A percentile compares a stretch with the other conserved stretches of the same genome.
Evolutionary conservation across 192 early-diverging fungal genomes (phyloP).

Genomic region (Dissophora globulifera): DNA sequence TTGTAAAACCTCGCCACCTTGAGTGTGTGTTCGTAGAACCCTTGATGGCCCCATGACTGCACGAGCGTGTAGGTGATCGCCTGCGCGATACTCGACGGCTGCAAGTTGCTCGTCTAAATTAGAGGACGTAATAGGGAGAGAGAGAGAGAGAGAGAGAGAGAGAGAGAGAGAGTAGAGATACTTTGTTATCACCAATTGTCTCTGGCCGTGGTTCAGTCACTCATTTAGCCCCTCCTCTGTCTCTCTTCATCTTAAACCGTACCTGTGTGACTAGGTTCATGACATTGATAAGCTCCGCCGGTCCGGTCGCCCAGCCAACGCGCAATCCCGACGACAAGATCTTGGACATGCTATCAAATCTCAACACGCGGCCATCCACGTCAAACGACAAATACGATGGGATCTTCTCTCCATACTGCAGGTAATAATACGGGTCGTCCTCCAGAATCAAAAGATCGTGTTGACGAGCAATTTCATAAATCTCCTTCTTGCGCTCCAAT

Average conservation of each 20-base stretch:
- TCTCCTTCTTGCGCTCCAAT: conserved; percentile 75
- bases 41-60: conserved; percentile 80
- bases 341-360: conserved; percentile 95
- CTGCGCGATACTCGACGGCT: conserved; percentile 87
- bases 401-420: conserved; percentile 72
- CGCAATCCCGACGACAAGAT: conserved; percentile 89
- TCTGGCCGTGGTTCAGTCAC: too few relatives aligned
- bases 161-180: conserved; percentile 2
- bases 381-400: conserved; percentile 92
- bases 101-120: conserved; percentile 78
- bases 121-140: too few relatives aligned
- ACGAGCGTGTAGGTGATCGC: conserved; percentile 77
- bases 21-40: conserved; percentile 79
- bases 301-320: conserved; percentile 82
- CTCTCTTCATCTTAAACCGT: too few relatives aligned
- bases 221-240: too few relatives aligned
- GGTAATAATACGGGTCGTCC: conserved; percentile 96
- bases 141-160: too few relatives aligned
- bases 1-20: conserved; percentile 80
- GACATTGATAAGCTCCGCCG: conserved; percentile 74
- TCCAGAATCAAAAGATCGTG: conserved; percentile 90
- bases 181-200: too few relatives aligned
- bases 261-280: conserved; percentile 82
- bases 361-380: conserved; percentile 86
- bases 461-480: conserved; percentile 81